These are phyloP conservation scores for Brassica balearica DNA, from an alignment of 441 rosid species.

Conservation along the genomic window DNA sequence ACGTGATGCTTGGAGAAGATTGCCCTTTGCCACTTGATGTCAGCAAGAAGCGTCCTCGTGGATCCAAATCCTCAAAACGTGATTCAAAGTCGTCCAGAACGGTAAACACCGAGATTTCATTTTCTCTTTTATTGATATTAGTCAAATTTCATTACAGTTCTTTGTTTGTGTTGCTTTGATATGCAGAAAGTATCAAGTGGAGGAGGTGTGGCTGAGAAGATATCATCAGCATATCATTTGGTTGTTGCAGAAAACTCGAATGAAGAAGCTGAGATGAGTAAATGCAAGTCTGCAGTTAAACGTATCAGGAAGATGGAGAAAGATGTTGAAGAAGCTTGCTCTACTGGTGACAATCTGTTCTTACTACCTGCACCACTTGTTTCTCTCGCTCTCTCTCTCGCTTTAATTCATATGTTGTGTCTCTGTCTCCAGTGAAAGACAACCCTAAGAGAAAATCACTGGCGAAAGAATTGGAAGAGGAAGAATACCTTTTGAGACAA, in stretches of 20 bases:
- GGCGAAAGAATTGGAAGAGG: slow-evolving; percentile 69
- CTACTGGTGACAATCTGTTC: slow-evolving; percentile 50
- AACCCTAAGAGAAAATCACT: slow-evolving; percentile 57
- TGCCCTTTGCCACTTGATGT: slow-evolving; percentile 71
- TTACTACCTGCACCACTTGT: neutral
- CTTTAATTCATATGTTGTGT: neutral
- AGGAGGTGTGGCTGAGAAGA: slow-evolving; percentile 80
- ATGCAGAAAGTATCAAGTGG: slow-evolving; percentile 77
- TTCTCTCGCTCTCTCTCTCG: slow-evolving; percentile 22
- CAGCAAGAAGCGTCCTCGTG: slow-evolving; percentile 73
- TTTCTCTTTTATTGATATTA: neutral
- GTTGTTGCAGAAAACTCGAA: slow-evolving; percentile 62
- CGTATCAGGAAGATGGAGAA: slow-evolving; percentile 78
- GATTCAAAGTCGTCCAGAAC: slow-evolving; percentile 82
- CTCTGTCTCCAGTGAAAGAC: slow-evolving; percentile 51
- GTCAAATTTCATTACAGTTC: neutral
- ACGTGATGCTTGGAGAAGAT: slow-evolving; percentile 77
- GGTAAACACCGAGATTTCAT: slow-evolving; percentile 40
- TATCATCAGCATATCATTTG: slow-evolving; percentile 75
- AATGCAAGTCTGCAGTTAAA: slow-evolving; percentile 71
- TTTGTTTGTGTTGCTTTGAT: neutral
- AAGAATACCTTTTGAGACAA: slow-evolving; percentile 66
- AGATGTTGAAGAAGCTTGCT: slow-evolving; percentile 65
- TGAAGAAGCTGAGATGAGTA: slow-evolving; percentile 78
- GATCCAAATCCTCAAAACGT: slow-evolving; percentile 73